A percentile compares a stretch with the other conserved stretches of the same genome.
These are phyloP conservation scores for Chlorella variabilis DNA, from an alignment of 163 green algal species.

Conservation along the genomic window DNA sequence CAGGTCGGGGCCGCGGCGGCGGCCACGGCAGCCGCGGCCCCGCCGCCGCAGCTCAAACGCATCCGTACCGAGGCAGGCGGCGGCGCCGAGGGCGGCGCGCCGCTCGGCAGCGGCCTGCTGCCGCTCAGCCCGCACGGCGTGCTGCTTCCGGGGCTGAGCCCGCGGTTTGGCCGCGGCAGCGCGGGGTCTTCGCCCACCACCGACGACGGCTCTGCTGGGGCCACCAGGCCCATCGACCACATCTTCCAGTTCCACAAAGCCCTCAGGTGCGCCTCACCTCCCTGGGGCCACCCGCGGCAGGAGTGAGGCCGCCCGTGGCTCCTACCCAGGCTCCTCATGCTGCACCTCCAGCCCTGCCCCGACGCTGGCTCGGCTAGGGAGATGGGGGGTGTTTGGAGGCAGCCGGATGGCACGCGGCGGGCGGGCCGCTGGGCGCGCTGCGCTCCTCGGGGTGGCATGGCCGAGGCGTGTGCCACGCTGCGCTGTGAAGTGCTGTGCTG, in stretches of 20 bases:
- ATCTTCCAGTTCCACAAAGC: slow-evolving; percentile 99
- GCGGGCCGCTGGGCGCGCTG: too few species aligned
- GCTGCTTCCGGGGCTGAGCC: slow-evolving; percentile 35
- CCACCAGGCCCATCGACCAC: slow-evolving; percentile 92
- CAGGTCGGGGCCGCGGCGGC: background rate
- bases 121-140: slow-evolving; percentile 13
- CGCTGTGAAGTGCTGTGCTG: background rate
- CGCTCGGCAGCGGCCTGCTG: background rate
- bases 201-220: background rate
- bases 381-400: too few species aligned
- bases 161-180: slow-evolving; percentile 2
- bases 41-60: slow-evolving; percentile 36
- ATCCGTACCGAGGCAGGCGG: slow-evolving; percentile 28
- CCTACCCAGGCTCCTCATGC: too few species aligned
- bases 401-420: too few species aligned
- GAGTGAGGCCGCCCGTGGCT: too few species aligned
- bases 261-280: slow-evolving; percentile 50
- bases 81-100: background rate
- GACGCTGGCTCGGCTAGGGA: too few species aligned
- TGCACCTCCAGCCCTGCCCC: too few species aligned
- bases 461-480: too few species aligned
- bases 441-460: too few species aligned
- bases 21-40: too few species aligned
- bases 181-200: background rate
- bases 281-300: too few species aligned